Conservation (phyloP, 331 rosid species). For the Quercus phellos region DNA sequence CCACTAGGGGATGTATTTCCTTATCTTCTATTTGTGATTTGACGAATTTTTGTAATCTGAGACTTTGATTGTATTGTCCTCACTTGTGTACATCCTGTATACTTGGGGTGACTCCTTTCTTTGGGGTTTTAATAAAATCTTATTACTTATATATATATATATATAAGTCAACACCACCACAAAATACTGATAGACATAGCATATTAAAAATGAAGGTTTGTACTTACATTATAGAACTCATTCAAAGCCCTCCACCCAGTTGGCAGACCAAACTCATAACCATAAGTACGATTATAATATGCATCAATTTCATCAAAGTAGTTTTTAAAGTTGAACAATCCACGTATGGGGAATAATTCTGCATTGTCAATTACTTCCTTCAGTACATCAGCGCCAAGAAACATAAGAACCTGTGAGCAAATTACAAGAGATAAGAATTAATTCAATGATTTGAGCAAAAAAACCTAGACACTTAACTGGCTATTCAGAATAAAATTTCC, state of each 20-base stretch:
- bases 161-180: background rate
- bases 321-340: constrained; percentile 74
- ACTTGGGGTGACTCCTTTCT: no score
- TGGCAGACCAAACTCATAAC: constrained; percentile 66
- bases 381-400: constrained; percentile 67
- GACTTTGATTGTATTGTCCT: no score
- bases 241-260: constrained; percentile 87
- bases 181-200: background rate
- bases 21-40: no score
- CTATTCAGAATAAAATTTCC: constrained; percentile 12
- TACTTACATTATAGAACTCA: constrained; percentile 73
- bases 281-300: constrained; percentile 64
- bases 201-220: constrained; percentile 1
- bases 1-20: no score
- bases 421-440: constrained; percentile 19
- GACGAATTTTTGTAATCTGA: no score
- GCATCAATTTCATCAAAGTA: constrained; percentile 87
- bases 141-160: no score
- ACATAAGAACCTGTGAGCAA: constrained; percentile 80
- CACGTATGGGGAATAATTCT: constrained; percentile 88
- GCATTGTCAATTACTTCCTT: constrained; percentile 75
- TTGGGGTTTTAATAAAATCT: no score
- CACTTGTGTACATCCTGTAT: no score
- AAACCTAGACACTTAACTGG: constrained; percentile 9
- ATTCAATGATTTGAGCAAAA: constrained; percentile 12